phyloP scores from a whole-genome alignment of 208 protist genomes.

The Vickermania ingenoplastis region DNA sequence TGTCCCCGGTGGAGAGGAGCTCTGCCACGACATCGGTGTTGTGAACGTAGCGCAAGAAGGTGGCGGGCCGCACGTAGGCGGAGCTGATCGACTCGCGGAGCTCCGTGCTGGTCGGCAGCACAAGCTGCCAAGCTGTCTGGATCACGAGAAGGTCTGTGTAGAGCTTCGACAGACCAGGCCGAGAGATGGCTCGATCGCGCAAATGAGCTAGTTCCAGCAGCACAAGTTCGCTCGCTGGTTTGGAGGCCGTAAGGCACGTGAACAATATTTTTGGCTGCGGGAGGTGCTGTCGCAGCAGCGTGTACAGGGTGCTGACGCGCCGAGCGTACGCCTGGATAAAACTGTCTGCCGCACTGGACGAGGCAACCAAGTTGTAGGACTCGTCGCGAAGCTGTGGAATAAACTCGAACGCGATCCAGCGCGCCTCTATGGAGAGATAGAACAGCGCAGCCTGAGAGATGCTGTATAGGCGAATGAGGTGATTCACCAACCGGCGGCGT shows the following conservation, averaged over 20 bases:
- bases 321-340: conserved; percentile 80
- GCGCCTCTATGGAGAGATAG: conserved; percentile 66
- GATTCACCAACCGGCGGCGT: conserved; percentile 24
- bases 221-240: conserved; percentile 71
- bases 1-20: conserved; percentile 70
- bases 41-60: conserved; percentile 69
- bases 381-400: conserved; percentile 83
- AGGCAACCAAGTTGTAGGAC: conserved; percentile 65
- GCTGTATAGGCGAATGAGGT: conserved; percentile 51
- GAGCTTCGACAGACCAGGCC: conserved; percentile 40
- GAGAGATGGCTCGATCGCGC: conserved; percentile 71
- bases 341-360: conserved; percentile 52
- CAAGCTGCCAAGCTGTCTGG: conserved; percentile 66
- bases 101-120: conserved; percentile 55
- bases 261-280: conserved; percentile 53
- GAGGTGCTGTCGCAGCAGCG: conserved; percentile 55
- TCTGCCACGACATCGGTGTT: conserved; percentile 73
- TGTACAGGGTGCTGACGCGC: conserved; percentile 60
- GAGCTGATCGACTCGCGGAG: conserved; percentile 52
- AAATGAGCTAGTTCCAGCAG: conserved; percentile 71
- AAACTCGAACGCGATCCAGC: conserved; percentile 68
- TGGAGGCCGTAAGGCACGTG: conserved; percentile 47
- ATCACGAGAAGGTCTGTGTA: conserved; percentile 61
- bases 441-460: conserved; percentile 77
- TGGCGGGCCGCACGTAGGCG: conserved; percentile 50